phyloP scores from a whole-genome alignment of 345 rosid genomes.

The Viola odorata region DNA sequence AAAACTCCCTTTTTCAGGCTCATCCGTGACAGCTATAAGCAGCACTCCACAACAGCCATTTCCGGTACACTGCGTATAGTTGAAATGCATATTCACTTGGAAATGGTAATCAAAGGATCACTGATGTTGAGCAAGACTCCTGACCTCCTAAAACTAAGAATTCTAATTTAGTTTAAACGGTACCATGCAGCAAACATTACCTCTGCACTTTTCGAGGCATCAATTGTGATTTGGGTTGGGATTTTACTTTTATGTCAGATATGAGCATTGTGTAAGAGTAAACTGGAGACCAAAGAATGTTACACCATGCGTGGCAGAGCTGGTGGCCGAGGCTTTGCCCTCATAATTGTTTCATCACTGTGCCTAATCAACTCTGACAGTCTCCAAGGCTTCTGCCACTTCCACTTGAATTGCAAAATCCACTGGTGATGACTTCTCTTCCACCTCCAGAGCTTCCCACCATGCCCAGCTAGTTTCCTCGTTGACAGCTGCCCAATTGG shows the following conservation, averaged over 20 bases:
- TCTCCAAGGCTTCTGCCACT: slow-evolving; percentile 99
- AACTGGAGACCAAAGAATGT: slow-evolving; percentile 17
- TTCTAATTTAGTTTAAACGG: not conserved
- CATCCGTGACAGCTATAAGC: slow-evolving; percentile 26
- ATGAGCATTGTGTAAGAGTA: slow-evolving; percentile 22
- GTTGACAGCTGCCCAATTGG: slow-evolving; percentile 73
- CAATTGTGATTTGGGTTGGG: slow-evolving; percentile 17
- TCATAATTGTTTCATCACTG: slow-evolving; percentile 71
- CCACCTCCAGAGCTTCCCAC: slow-evolving; percentile 99
- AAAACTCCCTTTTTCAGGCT: slow-evolving; percentile 24
- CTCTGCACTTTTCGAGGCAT: slow-evolving; percentile 27
- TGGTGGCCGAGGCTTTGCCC: slow-evolving; percentile 60
- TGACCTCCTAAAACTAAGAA: not conserved
- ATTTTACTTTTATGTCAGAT: slow-evolving; percentile 25
- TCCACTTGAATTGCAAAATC: slow-evolving; percentile 97
- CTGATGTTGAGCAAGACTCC: not conserved
- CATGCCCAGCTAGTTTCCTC: slow-evolving; percentile 67
- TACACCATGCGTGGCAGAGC: slow-evolving; percentile 33
- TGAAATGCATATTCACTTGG: slow-evolving; percentile 4
- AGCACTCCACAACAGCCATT: slow-evolving; percentile 29
- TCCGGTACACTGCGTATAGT: slow-evolving; percentile 29
- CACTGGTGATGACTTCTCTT: slow-evolving; percentile 98
- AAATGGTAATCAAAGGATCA: not conserved
- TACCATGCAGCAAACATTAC: slow-evolving; percentile 24
- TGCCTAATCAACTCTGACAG: slow-evolving; percentile 89